Evolutionary conservation across 2,329 filamentous ascomycete genomes (phyloP).

Genomic region (Fonsecaea pugnacius): DNA sequence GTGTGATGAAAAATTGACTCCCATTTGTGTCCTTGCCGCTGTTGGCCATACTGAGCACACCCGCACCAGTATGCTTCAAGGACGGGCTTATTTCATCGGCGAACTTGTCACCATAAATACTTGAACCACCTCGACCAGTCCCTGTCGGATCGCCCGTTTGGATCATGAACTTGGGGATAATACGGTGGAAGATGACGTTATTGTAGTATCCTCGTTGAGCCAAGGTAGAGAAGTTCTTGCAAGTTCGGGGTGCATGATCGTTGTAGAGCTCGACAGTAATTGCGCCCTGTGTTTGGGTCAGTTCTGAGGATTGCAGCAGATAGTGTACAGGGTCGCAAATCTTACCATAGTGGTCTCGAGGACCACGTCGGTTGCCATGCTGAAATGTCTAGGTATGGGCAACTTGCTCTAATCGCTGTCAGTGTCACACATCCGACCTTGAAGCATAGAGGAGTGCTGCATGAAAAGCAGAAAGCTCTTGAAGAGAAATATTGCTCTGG

Average conservation of each 20-base stretch:
- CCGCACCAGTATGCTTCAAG: conserved; percentile 90
- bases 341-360: conserved; percentile 85
- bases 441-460: not conserved
- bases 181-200: conserved; percentile 82
- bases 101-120: conserved; percentile 92
- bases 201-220: conserved; percentile 86
- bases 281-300: conserved; percentile 63
- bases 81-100: conserved; percentile 81
- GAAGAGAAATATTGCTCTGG: too few species aligned
- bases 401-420: not conserved
- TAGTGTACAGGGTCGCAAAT: not conserved
- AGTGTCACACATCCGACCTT: not conserved
- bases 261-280: conserved; percentile 90
- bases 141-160: conserved; percentile 94
- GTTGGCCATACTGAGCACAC: conserved; percentile 96
- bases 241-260: conserved; percentile 82
- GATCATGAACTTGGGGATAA: conserved; percentile 96
- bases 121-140: conserved; percentile 83
- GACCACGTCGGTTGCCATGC: conserved; percentile 76
- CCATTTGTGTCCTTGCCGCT: conserved; percentile 91
- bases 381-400: not conserved
- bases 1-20: conserved; percentile 92
- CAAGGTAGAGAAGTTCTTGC: conserved; percentile 84
- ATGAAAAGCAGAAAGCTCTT: not conserved
- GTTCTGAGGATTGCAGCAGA: not conserved